These are phyloP conservation scores for Yamadazyma sp. DNA, from an alignment of 805 yeast species.

Conservation along the genomic window DNA sequence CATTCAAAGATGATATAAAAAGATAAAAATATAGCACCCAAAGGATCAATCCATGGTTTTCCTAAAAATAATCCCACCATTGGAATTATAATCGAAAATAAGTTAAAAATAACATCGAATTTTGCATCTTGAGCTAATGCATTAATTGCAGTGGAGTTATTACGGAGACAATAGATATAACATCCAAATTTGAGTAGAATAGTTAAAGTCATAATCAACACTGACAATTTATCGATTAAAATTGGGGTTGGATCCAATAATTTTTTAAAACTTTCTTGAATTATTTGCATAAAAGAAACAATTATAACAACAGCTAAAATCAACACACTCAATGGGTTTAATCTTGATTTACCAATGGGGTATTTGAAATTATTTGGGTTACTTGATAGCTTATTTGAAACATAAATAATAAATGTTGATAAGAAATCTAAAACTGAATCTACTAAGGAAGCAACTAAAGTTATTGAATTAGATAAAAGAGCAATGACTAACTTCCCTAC, in stretches of 20 bases:
- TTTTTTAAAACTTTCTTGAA: constrained; percentile 55
- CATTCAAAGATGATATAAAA: constrained; percentile 62
- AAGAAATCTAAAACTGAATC: constrained; percentile 73
- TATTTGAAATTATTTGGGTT: constrained; percentile 48
- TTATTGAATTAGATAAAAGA: constrained; percentile 64
- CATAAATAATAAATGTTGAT: constrained; percentile 69
- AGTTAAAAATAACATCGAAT: constrained; percentile 73
- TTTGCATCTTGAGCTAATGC: constrained; percentile 81
- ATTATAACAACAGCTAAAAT: constrained; percentile 71
- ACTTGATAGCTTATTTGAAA: constrained; percentile 51
- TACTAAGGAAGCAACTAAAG: constrained; percentile 73
- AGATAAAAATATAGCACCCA: constrained; percentile 67
- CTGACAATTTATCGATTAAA: constrained; percentile 30
- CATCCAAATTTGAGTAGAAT: constrained; percentile 58
- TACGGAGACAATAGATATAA: constrained; percentile 59
- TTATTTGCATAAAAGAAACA: constrained; percentile 69
- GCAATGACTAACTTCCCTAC: constrained; percentile 61
- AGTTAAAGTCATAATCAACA: constrained; percentile 60
- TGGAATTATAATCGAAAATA: constrained; percentile 71
- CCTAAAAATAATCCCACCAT: constrained; percentile 49
- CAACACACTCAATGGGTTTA: constrained; percentile 77
- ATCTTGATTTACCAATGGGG: constrained; percentile 70
- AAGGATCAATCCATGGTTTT: constrained; percentile 71
- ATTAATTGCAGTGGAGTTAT: constrained; percentile 64
- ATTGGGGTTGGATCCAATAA: constrained; percentile 27